These are phyloP conservation scores for Rhododendron molle DNA, from an alignment of 148 eudicot species.

Conservation along the genomic window DNA sequence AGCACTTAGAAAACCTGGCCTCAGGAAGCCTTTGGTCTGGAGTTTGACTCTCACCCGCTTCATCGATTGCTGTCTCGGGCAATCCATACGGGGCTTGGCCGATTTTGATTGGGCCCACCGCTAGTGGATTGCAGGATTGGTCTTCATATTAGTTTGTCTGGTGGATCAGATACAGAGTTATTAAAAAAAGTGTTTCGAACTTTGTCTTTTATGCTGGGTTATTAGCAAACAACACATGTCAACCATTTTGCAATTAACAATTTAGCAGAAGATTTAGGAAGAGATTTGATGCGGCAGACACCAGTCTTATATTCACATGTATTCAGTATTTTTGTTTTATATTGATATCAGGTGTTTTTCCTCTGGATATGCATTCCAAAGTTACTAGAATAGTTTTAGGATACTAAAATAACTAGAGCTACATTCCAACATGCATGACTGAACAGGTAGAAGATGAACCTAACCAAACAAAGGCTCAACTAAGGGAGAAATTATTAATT, in stretches of 20 bases:
- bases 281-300: background rate
- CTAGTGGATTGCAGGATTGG: background rate
- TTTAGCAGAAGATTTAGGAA: background rate
- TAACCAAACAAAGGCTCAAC: background rate
- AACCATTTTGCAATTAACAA: constrained; percentile 3
- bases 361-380: background rate
- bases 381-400: background rate
- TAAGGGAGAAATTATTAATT: background rate
- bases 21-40: background rate
- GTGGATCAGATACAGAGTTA: background rate
- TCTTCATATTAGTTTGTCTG: background rate
- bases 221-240: constrained; percentile 1
- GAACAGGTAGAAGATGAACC: background rate
- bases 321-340: background rate
- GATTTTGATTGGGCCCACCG: background rate
- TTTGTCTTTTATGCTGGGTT: background rate
- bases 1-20: background rate
- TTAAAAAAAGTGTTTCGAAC: background rate
- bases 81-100: background rate
- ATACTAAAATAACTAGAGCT: background rate
- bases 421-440: background rate
- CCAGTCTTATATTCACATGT: background rate
- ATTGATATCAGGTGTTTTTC: background rate
- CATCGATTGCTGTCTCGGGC: background rate
- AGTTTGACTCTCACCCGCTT: background rate